Evolutionary conservation across 169 alveolate species (phyloP).

Genomic region (Plasmodium blacklocki): DNA sequence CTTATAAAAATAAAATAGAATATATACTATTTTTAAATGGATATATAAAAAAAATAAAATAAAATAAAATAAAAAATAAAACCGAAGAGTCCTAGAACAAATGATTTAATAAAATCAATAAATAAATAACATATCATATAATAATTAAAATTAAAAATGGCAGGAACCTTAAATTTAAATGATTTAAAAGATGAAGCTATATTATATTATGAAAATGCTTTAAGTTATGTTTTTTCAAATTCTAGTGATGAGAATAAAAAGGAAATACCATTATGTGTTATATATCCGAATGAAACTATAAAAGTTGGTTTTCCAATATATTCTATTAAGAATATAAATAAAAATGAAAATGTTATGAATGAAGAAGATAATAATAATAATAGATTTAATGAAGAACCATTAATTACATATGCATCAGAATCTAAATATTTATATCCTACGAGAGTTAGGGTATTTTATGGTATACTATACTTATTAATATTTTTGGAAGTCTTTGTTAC

Average conservation of each 20-base stretch:
- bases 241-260: conserved; percentile 59
- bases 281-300: conserved; percentile 51
- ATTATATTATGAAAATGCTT: conserved; percentile 74
- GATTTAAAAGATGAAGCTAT: conserved; percentile 76
- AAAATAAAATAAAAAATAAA: too few relatives aligned
- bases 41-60: too few relatives aligned
- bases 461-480: conserved; percentile 36
- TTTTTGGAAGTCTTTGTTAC: conserved; percentile 14
- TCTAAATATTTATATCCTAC: conserved; percentile 59
- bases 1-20: too few relatives aligned
- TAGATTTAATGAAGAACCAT: conserved; percentile 72
- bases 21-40: too few relatives aligned
- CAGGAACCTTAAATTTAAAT: conserved; percentile 69
- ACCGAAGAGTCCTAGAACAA: too few relatives aligned
- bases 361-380: conserved; percentile 42
- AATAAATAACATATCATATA: neutral
- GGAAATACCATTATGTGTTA: conserved; percentile 66
- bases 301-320: conserved; percentile 66
- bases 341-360: conserved; percentile 45
- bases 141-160: conserved; percentile 24
- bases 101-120: neutral
- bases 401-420: conserved; percentile 63
- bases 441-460: conserved; percentile 32
- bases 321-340: conserved; percentile 69
- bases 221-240: conserved; percentile 72